Percentiles rank a stretch among this genome's conserved stretches.
These are phyloP conservation scores for Desmodesmus armatus DNA, from an alignment of 139 green algal genomes.

Conservation along the genomic window DNA sequence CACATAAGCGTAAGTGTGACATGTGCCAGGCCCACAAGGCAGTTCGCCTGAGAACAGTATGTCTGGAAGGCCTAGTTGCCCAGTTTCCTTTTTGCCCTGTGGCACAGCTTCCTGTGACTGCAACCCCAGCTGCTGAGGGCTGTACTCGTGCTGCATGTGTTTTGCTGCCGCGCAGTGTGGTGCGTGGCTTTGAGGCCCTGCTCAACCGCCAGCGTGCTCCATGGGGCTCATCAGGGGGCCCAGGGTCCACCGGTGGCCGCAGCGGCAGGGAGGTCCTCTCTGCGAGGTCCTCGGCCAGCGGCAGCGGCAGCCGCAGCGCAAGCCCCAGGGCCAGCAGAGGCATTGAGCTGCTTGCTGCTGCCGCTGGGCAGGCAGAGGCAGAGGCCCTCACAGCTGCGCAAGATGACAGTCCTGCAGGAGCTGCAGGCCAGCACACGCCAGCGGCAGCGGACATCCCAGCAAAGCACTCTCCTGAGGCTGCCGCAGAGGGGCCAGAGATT, in stretches of 20 bases:
- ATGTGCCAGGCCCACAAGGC: too few species aligned
- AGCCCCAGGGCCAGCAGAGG: not conserved
- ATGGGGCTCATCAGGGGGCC: not conserved
- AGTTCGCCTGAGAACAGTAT: too few species aligned
- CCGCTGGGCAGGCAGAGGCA: not conserved
- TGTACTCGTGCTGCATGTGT: too few species aligned
- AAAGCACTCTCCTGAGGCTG: not conserved
- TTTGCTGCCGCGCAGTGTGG: conserved; percentile 10
- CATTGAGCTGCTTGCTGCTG: not conserved
- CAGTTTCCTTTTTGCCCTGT: too few species aligned
- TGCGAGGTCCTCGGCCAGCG: not conserved
- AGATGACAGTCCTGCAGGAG: not conserved
- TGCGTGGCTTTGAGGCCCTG: conserved; percentile 15
- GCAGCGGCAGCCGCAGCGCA: not conserved
- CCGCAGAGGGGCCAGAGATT: too few species aligned
- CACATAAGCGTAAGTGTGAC: too few species aligned
- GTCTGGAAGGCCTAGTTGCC: too few species aligned
- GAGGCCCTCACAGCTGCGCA: not conserved
- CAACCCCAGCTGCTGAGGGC: too few species aligned
- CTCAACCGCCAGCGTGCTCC: conserved; percentile 12
- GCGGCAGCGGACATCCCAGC: conserved; percentile 4
- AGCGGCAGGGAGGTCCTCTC: not conserved
- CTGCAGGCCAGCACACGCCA: not conserved
- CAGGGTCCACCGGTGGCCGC: not conserved
- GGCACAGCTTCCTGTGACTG: too few species aligned